Evolutionary conservation across 441 rosid genomes (phyloP).

Genomic region (Pelargonium exstipulatum): DNA sequence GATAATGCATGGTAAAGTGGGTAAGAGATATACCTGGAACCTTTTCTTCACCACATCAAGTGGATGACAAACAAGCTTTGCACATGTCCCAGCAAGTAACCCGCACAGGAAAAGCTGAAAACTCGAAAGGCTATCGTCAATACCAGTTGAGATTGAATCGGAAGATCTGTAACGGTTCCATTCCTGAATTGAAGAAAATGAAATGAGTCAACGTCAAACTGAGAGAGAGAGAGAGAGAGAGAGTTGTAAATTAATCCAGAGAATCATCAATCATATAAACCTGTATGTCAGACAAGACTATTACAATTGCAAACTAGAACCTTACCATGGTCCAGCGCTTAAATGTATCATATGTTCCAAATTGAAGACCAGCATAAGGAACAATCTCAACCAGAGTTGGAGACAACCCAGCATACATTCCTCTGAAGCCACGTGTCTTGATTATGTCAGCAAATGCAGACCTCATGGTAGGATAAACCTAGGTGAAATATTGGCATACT

Average conservation of each 20-base stretch:
- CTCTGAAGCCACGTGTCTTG: slow-evolving; percentile 65
- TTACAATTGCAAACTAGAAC: slow-evolving; percentile 6
- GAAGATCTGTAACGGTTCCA: slow-evolving; percentile 55
- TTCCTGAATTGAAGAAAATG: slow-evolving; percentile 35
- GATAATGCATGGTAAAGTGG: slow-evolving; percentile 1
- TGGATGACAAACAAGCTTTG: slow-evolving; percentile 96
- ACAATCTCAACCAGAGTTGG: slow-evolving; percentile 92
- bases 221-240: too few relatives aligned
- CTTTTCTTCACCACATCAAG: slow-evolving; percentile 96
- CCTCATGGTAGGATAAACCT: slow-evolving; percentile 96
- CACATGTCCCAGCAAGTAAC: slow-evolving; percentile 84
- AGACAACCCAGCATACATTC: slow-evolving; percentile 83
- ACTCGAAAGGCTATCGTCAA: slow-evolving; percentile 52
- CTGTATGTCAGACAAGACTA: not conserved
- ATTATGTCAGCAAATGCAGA: slow-evolving; percentile 75
- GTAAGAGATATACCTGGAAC: slow-evolving; percentile 59
- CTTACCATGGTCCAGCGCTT: slow-evolving; percentile 83
- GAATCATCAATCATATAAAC: not conserved
- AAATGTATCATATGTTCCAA: slow-evolving; percentile 90
- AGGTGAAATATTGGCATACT: not conserved
- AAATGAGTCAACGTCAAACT: not conserved
- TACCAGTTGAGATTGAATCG: slow-evolving; percentile 24
- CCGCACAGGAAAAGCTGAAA: slow-evolving; percentile 85
- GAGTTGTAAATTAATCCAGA: not conserved
- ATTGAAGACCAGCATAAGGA: slow-evolving; percentile 96